Conservation (phyloP, 768 basidiomycete genomes). For the Postia placenta region DNA sequence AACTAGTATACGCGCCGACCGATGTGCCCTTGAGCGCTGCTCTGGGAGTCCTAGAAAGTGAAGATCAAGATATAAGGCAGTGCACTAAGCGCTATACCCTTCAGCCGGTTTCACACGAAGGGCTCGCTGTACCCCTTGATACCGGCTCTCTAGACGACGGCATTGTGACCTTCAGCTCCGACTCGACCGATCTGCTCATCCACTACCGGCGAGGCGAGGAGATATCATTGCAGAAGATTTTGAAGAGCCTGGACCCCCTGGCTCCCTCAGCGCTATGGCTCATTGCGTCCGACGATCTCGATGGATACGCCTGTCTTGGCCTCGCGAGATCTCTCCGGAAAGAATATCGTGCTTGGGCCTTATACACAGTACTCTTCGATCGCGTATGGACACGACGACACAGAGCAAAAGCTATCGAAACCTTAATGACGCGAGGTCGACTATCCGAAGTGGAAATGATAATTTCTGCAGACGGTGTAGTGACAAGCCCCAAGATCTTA, state of each 20-base stretch:
- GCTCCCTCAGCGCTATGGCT: background rate
- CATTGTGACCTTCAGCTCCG: no score
- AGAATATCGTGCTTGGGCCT: slow-evolving; percentile 27
- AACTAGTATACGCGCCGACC: background rate
- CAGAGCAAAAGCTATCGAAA: background rate
- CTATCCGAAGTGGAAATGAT: background rate
- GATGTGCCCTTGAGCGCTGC: background rate
- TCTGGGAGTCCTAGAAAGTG: background rate
- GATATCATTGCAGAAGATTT: slow-evolving; percentile 12
- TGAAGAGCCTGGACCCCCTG: slow-evolving; percentile 7
- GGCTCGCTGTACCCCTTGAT: no score
- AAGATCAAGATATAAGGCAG: no score
- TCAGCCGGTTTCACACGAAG: no score
- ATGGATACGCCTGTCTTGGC: slow-evolving; percentile 27
- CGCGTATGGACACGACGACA: slow-evolving; percentile 10
- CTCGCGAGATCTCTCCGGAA: slow-evolving; percentile 24
- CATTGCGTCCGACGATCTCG: slow-evolving; percentile 4
- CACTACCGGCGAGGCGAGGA: slow-evolving; percentile 14
- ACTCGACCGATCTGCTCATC: background rate
- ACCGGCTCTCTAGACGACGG: no score
- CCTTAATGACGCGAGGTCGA: no score
- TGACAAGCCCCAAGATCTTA: background rate
- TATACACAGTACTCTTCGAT: slow-evolving; percentile 24
- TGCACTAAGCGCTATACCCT: no score
- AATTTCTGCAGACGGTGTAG: background rate